These are phyloP conservation scores for Argentina anserina DNA, from an alignment of 306 rosid genomes.

Conservation along the genomic window DNA sequence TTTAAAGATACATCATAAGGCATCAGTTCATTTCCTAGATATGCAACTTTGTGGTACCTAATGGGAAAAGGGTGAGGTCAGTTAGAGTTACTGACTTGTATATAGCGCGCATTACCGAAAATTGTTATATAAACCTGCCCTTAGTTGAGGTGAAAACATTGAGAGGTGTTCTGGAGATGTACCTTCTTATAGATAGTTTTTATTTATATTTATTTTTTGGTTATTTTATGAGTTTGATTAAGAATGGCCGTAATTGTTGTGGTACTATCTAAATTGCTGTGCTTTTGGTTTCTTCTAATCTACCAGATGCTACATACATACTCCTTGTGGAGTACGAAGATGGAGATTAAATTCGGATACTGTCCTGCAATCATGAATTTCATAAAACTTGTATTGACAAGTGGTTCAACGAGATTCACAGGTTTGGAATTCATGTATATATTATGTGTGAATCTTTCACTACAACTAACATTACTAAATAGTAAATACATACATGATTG, in stretches of 20 bases:
- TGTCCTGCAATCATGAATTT: conserved; percentile 94
- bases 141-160: not conserved
- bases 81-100: too few species aligned
- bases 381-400: conserved; percentile 90
- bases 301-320: conserved; percentile 90
- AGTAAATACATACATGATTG: not conserved
- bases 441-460: not conserved
- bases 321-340: conserved; percentile 99
- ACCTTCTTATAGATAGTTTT: not conserved
- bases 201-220: too few species aligned
- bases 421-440: conserved; percentile 37
- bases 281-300: conserved; percentile 18
- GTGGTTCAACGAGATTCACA: conserved; percentile 98
- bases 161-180: not conserved
- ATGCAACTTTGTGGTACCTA: too few species aligned
- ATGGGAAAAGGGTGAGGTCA: too few species aligned
- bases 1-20: too few species aligned
- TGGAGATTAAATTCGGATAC: conserved; percentile 79
- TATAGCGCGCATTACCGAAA: too few species aligned
- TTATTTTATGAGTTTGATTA: too few species aligned
- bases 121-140: not conserved
- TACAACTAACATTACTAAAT: conserved; percentile 3
- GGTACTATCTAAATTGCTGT: not conserved
- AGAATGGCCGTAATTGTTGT: too few species aligned
- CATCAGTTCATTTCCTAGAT: too few species aligned